A percentile compares a stretch with the other conserved stretches of the same genome.
phyloP scores from a whole-genome alignment of 1,284 basidiomycete genomes.

The Ceratobasidium theobromae region DNA sequence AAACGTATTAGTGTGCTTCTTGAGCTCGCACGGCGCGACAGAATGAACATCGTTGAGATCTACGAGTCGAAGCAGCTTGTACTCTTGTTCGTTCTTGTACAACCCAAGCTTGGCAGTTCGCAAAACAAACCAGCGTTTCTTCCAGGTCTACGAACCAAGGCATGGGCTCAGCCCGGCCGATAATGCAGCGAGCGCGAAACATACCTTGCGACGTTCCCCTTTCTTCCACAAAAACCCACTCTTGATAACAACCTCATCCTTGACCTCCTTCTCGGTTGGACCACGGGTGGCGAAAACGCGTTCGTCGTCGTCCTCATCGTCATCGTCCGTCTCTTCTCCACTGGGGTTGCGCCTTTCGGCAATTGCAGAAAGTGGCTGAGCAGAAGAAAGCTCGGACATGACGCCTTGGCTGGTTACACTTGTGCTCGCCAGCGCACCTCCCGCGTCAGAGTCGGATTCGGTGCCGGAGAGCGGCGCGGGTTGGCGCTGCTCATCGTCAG shows the following conservation, averaged over 20 bases:
- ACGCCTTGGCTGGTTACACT: slow-evolving; percentile 20
- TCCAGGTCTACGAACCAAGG: slow-evolving; percentile 75
- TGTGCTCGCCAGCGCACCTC: slow-evolving; percentile 55
- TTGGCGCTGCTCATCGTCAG: background rate
- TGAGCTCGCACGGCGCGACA: slow-evolving; percentile 83
- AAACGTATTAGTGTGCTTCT: slow-evolving; percentile 87
- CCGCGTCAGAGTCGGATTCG: slow-evolving; percentile 80
- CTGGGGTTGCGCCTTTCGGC: slow-evolving; percentile 68
- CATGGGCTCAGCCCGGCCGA: slow-evolving; percentile 1
- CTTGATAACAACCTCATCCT: slow-evolving; percentile 79
- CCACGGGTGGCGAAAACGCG: slow-evolving; percentile 41
- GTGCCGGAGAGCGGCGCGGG: slow-evolving; percentile 57
- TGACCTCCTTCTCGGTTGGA: slow-evolving; percentile 42
- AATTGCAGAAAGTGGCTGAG: slow-evolving; percentile 67
- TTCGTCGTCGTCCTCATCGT: slow-evolving; percentile 64
- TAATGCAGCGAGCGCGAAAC: slow-evolving; percentile 38
- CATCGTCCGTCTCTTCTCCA: slow-evolving; percentile 72
- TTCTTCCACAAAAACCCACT: slow-evolving; percentile 94
- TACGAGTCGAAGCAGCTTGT: slow-evolving; percentile 86
- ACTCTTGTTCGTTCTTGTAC: slow-evolving; percentile 95
- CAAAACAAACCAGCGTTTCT: slow-evolving; percentile 98
- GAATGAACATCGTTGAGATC: slow-evolving; percentile 90
- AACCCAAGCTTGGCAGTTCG: slow-evolving; percentile 90
- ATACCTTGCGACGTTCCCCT: slow-evolving; percentile 92
- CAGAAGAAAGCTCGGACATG: slow-evolving; percentile 21